Evolutionary conservation across 2,329 filamentous ascomycete species (phyloP).

Genomic region (Alternaria metachromatica): DNA sequence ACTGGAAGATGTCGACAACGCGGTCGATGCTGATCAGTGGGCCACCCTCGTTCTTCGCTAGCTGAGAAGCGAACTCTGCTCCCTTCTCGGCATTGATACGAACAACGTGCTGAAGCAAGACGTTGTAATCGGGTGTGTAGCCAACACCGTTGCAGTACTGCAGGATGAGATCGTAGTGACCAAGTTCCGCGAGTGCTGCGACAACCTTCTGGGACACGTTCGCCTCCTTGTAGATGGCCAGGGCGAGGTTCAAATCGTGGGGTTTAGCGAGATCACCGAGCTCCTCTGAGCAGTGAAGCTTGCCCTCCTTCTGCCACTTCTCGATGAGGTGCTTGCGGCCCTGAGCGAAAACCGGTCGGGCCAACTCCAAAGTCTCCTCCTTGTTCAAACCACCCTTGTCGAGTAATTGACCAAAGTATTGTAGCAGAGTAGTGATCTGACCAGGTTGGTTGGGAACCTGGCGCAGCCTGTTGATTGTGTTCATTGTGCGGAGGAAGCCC

Average conservation of each 20-base stretch:
- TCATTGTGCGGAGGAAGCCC: conserved; percentile 90
- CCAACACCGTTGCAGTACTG: conserved; percentile 84
- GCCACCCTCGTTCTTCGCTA: conserved; percentile 87
- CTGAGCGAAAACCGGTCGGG: conserved; percentile 88
- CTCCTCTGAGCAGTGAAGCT: conserved; percentile 94
- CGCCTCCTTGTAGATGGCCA: conserved; percentile 88
- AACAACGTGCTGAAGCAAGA: conserved; percentile 82
- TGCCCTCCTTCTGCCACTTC: conserved; percentile 97
- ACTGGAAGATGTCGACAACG: conserved; percentile 97
- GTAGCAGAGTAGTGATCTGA: conserved; percentile 90
- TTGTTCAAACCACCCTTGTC: conserved; percentile 94
- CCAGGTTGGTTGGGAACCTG: conserved; percentile 78
- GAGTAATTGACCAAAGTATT: conserved; percentile 96
- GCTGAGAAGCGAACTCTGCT: conserved; percentile 88
- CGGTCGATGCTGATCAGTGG: conserved; percentile 91
- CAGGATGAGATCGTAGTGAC: conserved; percentile 96
- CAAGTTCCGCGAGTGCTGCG: conserved; percentile 91
- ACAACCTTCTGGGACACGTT: conserved; percentile 93
- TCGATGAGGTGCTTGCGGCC: conserved; percentile 94
- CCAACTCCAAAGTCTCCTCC: conserved; percentile 92
- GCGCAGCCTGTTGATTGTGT: conserved; percentile 98
- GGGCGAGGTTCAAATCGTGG: conserved; percentile 86
- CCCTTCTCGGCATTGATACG: conserved; percentile 92
- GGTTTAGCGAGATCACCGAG: conserved; percentile 91
- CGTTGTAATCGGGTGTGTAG: conserved; percentile 95